Evolutionary conservation across 495 filamentous ascomycete species (phyloP).

Genomic region (Lichina pygmaea): DNA sequence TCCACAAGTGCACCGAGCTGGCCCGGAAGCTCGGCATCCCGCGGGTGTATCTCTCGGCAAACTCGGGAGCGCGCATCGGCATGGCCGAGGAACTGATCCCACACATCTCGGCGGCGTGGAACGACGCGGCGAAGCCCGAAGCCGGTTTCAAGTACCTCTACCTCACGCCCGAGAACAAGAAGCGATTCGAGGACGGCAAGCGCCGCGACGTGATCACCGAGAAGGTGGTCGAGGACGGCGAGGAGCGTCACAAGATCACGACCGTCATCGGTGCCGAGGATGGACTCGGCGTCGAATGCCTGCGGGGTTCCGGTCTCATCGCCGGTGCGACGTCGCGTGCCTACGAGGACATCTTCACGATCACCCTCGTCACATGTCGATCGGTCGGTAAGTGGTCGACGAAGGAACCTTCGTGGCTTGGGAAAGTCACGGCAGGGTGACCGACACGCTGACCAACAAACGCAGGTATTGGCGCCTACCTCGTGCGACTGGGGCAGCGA

Average conservation of each 20-base stretch:
- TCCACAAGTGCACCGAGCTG: slow-evolving; percentile 94
- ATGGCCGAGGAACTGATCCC: slow-evolving; percentile 93
- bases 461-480: slow-evolving; percentile 79
- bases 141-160: slow-evolving; percentile 97
- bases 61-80: slow-evolving; percentile 96
- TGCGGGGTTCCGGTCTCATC: slow-evolving; percentile 92
- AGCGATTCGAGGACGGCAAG: slow-evolving; percentile 64
- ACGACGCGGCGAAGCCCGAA: slow-evolving; percentile 58
- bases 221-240: slow-evolving; percentile 56
- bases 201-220: slow-evolving; percentile 71
- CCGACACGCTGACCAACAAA: slow-evolving; percentile 2
- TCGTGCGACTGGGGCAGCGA: slow-evolving; percentile 90
- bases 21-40: slow-evolving; percentile 83
- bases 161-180: slow-evolving; percentile 62
- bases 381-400: slow-evolving; percentile 40
- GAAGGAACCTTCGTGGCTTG: background rate
- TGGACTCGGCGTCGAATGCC: slow-evolving; percentile 88
- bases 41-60: slow-evolving; percentile 90
- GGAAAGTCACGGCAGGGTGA: slow-evolving; percentile 2
- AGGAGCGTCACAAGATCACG: slow-evolving; percentile 80
- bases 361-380: slow-evolving; percentile 90
- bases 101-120: slow-evolving; percentile 92
- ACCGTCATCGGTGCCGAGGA: slow-evolving; percentile 88
- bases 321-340: slow-evolving; percentile 90
- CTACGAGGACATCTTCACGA: slow-evolving; percentile 97